These are phyloP conservation scores for Aspergillus tamarii DNA, from an alignment of 2,329 filamentous ascomycete genomes.

Conservation along the genomic window DNA sequence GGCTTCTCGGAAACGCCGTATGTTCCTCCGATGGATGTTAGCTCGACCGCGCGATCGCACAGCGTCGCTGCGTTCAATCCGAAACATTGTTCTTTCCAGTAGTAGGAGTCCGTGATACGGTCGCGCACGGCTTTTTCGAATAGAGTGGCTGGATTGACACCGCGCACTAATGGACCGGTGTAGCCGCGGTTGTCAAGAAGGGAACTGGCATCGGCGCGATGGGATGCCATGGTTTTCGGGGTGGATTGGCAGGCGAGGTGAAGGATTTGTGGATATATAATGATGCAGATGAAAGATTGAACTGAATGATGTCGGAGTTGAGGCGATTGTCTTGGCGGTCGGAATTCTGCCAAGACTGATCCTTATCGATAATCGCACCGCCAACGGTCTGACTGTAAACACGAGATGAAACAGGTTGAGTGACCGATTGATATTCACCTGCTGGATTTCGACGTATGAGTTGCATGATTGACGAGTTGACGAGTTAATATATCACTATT, in stretches of 20 bases:
- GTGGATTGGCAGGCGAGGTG: constrained; percentile 50
- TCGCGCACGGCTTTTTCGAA: constrained; percentile 96
- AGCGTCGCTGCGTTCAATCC: constrained; percentile 81
- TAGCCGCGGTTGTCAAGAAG: constrained; percentile 91
- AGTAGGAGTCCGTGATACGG: constrained; percentile 92
- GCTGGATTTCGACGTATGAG: not conserved
- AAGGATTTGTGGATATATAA: constrained; percentile 11
- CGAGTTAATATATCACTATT: not conserved
- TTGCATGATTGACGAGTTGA: not conserved
- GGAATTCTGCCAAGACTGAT: constrained; percentile 24
- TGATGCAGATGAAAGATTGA: constrained; percentile 8
- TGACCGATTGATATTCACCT: not conserved
- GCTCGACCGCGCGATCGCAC: constrained; percentile 84
- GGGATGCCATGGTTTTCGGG: constrained; percentile 48
- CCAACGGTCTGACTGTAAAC: constrained; percentile 30
- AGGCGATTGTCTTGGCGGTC: constrained; percentile 7
- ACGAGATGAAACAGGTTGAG: constrained; percentile 3
- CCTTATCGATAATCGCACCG: constrained; percentile 45
- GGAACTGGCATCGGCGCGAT: constrained; percentile 75
- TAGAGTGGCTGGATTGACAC: constrained; percentile 91
- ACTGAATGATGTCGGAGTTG: not conserved
- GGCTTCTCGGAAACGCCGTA: constrained; percentile 83
- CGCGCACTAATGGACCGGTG: constrained; percentile 74
- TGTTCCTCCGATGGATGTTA: constrained; percentile 84
- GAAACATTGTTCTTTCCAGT: constrained; percentile 99